These are phyloP conservation scores for Colletotrichum liriopes DNA, from an alignment of 2,329 filamentous ascomycete species.

Conservation along the genomic window DNA sequence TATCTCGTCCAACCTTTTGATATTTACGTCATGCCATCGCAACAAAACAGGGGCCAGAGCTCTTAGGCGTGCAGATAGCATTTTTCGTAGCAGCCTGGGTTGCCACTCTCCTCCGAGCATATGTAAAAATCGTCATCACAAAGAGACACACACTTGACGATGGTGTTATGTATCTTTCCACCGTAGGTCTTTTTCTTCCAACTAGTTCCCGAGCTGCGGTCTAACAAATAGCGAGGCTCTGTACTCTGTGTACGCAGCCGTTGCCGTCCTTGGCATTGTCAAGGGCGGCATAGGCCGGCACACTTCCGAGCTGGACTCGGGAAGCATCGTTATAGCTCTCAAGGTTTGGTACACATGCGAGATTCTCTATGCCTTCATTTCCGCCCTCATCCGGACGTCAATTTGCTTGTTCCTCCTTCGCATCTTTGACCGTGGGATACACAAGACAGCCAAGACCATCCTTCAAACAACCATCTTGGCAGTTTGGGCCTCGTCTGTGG, in stretches of 20 bases:
- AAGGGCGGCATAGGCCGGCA: conserved; percentile 49
- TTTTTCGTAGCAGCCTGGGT: conserved; percentile 54
- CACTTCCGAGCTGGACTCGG: conserved; percentile 37
- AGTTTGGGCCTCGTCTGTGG: conserved; percentile 53
- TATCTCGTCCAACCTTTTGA: neutral
- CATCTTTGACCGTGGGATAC: conserved; percentile 54
- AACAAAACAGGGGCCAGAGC: conserved; percentile 3
- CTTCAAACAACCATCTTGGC: conserved; percentile 47
- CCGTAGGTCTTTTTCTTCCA: conserved; percentile 54
- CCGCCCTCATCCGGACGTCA: conserved; percentile 55
- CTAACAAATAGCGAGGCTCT: conserved; percentile 47
- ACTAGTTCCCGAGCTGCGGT: neutral
- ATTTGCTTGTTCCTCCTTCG: conserved; percentile 59
- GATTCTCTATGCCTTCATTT: conserved; percentile 56
- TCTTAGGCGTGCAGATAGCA: conserved; percentile 13
- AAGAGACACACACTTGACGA: conserved; percentile 62
- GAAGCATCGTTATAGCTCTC: conserved; percentile 40
- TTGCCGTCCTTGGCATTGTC: conserved; percentile 53
- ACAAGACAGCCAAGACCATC: conserved; percentile 41
- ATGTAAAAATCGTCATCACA: conserved; percentile 60
- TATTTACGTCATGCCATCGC: neutral
- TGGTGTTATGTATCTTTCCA: conserved; percentile 60
- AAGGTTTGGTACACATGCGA: conserved; percentile 57
- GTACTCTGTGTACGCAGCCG: conserved; percentile 51
- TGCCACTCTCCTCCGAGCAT: conserved; percentile 58